Base-by-base conservation (phyloP, 1,139 yeast species). In the Ogataea hybrid region DNA sequence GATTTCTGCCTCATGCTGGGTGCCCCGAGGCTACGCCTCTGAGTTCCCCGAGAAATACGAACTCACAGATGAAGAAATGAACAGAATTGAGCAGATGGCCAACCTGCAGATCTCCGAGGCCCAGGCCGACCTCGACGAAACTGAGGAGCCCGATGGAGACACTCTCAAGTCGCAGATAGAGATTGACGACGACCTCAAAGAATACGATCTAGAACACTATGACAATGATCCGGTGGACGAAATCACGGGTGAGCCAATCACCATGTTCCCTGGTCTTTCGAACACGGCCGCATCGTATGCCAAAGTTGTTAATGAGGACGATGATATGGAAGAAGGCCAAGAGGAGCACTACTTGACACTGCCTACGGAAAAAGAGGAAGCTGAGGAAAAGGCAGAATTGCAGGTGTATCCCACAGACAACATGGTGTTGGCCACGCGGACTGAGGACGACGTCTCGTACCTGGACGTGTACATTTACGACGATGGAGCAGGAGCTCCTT, bases 1-100 rank as follows among this genome's bases (percentile, higher is more conserved):
- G 96, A 83, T 92, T 52, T 89, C 98, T 38, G 84, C 97, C 25
- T 83, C 94, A 39, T 70, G 84, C 39, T 92, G 98, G 97, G 96
- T 92, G 25, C 97, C 97, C 37, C 78, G 96, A 58, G 99, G 99
- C 9, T 85, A 76, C 63, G 95, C 98, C 22, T 78, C 95, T 30
- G 97, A 90, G 63, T 86, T 84, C 60, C 98, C 98, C 4, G 87
- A 81, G 54, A 79, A 85, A 60, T 89, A 88, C 59, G 96, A 87
- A 53, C 69, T 92, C 46, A 81, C 89, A 56, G 97, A 92, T 51
- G 94, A 77, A 46, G 99, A 92, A 65, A 83, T 92, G 87, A 94
- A 80, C 47, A 78, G 97, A 66, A 89, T 92, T 60, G 79, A 83
- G 49, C 81, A 82, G 51, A 75, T 92, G 77, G 96, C 97, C 33